A percentile compares a stretch with the other conserved stretches of the same genome.
Evolutionary conservation across 2,329 filamentous ascomycete species (phyloP).

Genomic region (Ceratocystis eucalypticola): DNA sequence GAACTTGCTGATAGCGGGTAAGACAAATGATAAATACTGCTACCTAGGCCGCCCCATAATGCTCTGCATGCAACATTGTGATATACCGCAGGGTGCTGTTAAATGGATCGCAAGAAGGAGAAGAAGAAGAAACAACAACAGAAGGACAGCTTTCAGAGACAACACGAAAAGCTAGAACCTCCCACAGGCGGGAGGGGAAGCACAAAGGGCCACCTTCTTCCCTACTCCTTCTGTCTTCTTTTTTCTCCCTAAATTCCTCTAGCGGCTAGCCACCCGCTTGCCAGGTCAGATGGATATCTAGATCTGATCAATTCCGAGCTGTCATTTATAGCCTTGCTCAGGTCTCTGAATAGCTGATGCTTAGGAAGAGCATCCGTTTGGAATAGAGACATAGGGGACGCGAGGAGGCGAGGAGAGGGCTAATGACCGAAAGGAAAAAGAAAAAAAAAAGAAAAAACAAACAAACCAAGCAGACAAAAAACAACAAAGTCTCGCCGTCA

Average conservation of each 20-base stretch:
- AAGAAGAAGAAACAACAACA: background rate
- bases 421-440: background rate
- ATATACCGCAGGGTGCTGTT: background rate
- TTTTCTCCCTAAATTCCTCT: too few species aligned
- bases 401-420: background rate
- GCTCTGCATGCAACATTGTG: background rate
- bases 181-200: too few species aligned
- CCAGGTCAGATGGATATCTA: background rate
- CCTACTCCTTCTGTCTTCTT: too few species aligned
- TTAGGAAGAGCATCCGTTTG: background rate
- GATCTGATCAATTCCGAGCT: background rate
- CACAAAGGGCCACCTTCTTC: too few species aligned
- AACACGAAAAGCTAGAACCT: too few species aligned
- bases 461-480: background rate
- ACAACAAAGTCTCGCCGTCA: too few species aligned
- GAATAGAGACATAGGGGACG: background rate
- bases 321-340: background rate
- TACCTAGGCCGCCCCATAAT: too few species aligned
- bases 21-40: too few species aligned
- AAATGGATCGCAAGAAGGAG: background rate
- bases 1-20: too few species aligned
- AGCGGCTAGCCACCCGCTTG: background rate
- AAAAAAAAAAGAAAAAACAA: background rate
- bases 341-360: background rate
- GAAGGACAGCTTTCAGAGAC: background rate